A percentile compares a stretch with the other conserved stretches of the same genome.
Conservation (phyloP, 139 green algal genomes). For the Tetraselmis chui region DNA sequence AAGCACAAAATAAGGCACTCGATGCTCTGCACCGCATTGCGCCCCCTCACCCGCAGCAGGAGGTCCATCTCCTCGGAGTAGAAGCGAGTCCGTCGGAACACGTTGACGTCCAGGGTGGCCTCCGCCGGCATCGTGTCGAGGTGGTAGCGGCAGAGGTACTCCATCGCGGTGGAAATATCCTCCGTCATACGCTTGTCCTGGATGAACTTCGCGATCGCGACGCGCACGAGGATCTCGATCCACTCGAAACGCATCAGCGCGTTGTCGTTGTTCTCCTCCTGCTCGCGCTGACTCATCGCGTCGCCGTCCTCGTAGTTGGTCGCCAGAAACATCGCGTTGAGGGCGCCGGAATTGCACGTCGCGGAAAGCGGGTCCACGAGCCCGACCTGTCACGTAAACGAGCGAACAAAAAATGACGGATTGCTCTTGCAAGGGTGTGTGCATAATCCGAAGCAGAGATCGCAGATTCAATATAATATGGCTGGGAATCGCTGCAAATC, state of each 20-base stretch:
- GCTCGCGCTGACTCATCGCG: not conserved
- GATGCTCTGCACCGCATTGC: too few species aligned
- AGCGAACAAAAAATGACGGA: too few species aligned
- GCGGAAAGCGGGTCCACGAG: not conserved
- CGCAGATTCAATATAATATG: too few species aligned
- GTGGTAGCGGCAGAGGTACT: not conserved
- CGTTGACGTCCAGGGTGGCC: not conserved
- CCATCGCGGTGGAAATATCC: not conserved
- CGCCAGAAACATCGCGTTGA: not conserved
- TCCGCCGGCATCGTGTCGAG: not conserved
- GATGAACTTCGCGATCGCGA: not conserved
- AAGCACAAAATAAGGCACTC: too few species aligned
- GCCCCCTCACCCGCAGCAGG: not conserved
- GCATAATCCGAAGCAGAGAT: too few species aligned
- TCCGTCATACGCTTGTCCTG: not conserved
- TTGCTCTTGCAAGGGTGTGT: too few species aligned
- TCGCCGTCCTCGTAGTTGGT: not conserved
- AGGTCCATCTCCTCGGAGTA: not conserved
- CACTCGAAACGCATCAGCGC: not conserved
- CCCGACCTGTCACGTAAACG: too few species aligned
- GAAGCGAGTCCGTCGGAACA: not conserved
- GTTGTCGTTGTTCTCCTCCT: not conserved
- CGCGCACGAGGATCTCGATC: not conserved
- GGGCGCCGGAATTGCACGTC: not conserved
- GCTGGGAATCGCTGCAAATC: too few species aligned